Evolutionary conservation across 306 rosid genomes (phyloP), one percentile per base, ranked within the genome.

Genomic region (Rosa lucieae): DNA sequence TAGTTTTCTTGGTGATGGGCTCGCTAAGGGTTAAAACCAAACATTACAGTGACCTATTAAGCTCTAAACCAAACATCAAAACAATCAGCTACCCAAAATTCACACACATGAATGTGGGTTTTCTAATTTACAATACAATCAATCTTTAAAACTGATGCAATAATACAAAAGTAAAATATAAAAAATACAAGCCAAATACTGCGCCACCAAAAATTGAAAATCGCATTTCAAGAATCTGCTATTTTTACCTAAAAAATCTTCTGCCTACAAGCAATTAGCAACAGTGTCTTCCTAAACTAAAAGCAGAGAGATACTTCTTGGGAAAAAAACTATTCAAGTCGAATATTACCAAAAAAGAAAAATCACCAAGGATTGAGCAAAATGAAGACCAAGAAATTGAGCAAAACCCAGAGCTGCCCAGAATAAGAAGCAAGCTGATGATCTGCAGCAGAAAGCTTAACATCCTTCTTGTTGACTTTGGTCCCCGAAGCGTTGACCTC

Each of bases 401-500:
- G 71, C 26, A 87, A 79, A 81, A 84, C 40, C 20, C 86, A 66
- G 63, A 82, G 26, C 58, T 67, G 86, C 83, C 83, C 68, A 80
- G 77, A 80, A 72, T 77, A 26, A 35, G 73, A 62, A 1, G 18
- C 53, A 43, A 10, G 70, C 14, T 29, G 32, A 26, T 7, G 81
- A 72, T 74, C 26, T 56, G 80, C 90, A 18, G 46, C 87, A 77
- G 97, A 91, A n/a, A 95, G 96, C 86, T 88, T 89, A 17, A 88
- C 58, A 1, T 80, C 75, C 74, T 90, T 89, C 3, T 4, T 8
- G 18, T 73, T 0, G 42, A 39, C 80, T 59, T 89, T 91, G 2
- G 0, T 1, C 5, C 99, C 99, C 0, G 70, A 61, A 35, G 49
- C 47, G 9, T 74, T 61, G 76, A 95, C 87, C 46, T 49, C 84